Base-by-base conservation (phyloP, 2,329 filamentous ascomycete genomes). In the Lachnellula suecica region DNA sequence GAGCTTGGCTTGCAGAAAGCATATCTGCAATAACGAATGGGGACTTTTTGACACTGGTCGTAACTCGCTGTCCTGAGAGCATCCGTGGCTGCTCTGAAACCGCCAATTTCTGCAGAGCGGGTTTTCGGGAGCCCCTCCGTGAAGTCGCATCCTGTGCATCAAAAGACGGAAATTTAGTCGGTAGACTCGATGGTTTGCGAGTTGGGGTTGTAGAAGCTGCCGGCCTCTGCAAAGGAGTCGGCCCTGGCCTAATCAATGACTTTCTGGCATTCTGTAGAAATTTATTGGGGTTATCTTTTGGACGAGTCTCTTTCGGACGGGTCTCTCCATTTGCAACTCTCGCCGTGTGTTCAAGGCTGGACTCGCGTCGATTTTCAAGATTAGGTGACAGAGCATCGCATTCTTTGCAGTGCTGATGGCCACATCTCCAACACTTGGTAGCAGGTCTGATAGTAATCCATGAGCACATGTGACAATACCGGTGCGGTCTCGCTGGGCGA, bases 391-490 rank as follows among this genome's bases (percentile, higher is more conserved):
- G 22, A 44, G 29, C 38, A 43, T 60, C 58, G 57, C 79, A 82
- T 49, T 74, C 74, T 27, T 66, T 56, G 58, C 79, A 83, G 15
- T 79, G 71, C 9, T 69, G 71, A 61, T 83, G 80, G 1, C 75
- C 77, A 57, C 79, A 83, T 38, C 71, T 71, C 25, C 68, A 62
- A 57, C 79, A 83, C 42, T 70, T 69, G 8, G 66, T 66, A 25
- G 68, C 66, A 11, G 68, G 66, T 41, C 61, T 67, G 34, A 75
- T 70, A 37, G 66, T 59, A 20, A 52, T 68, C 41, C 71, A 70
- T 11, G 72, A 73, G 58, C 79, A 83, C 9, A 77, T 65, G 58
- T 82, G 79, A 54, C 79, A 83, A 23, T 74, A 64, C 47, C 70
- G 72, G 37, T 54, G 47, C 13, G 38, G 29, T 9, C 31, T 53